phyloP scores from a whole-genome alignment of 1,139 yeast genomes.

The Suhomyces bokatorum region DNA sequence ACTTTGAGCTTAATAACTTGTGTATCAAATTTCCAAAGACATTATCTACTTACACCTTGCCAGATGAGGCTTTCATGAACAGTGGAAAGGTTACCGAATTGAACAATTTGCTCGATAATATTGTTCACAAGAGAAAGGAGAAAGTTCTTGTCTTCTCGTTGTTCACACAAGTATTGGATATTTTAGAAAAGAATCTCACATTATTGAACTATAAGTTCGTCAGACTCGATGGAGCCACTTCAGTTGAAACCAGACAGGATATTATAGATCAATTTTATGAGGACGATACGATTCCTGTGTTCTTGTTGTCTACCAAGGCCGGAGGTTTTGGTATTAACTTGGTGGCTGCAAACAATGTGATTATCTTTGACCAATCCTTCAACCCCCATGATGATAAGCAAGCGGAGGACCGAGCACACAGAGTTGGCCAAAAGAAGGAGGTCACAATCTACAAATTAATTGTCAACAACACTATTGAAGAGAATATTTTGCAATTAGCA shows the following conservation, averaged over 20 bases:
- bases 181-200: conserved; percentile 74
- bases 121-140: conserved; percentile 56
- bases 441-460: conserved; percentile 81
- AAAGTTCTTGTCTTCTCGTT: conserved; percentile 84
- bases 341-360: conserved; percentile 91
- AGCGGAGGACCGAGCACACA: conserved; percentile 97
- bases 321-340: conserved; percentile 98
- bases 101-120: conserved; percentile 55
- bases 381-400: conserved; percentile 98
- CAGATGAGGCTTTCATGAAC: conserved; percentile 59
- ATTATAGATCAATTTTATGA: conserved; percentile 87
- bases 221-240: conserved; percentile 89
- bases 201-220: conserved; percentile 69
- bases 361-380: conserved; percentile 90
- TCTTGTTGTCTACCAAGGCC: conserved; percentile 88
- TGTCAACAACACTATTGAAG: conserved; percentile 77
- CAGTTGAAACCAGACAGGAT: conserved; percentile 91
- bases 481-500: conserved; percentile 81
- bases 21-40: conserved; percentile 74
- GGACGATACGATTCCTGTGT: conserved; percentile 79
- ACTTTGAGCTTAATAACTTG: conserved; percentile 76
- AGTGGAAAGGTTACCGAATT: conserved; percentile 76
- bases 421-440: conserved; percentile 92
- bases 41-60: conserved; percentile 53
- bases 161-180: conserved; percentile 89